A percentile compares a stretch with the other conserved stretches of the same genome.
Evolutionary conservation across 2,329 filamentous ascomycete genomes (phyloP).

Genomic region (Paramyrothecium roridum): DNA sequence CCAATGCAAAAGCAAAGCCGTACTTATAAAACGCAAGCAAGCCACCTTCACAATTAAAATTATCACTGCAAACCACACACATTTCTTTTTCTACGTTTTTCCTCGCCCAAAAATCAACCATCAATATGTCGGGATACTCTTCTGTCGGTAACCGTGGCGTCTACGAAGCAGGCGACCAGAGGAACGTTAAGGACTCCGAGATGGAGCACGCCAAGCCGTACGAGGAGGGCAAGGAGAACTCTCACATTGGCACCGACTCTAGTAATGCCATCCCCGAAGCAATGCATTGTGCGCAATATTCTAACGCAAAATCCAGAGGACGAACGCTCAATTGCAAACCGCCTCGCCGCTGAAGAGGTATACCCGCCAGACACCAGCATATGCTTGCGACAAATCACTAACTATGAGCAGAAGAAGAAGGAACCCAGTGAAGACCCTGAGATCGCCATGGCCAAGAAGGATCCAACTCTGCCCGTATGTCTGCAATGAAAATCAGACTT

Average conservation of each 20-base stretch:
- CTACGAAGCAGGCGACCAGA: constrained; percentile 78
- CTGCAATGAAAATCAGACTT: neutral
- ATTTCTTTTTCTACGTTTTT: too few species aligned
- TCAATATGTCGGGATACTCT: constrained; percentile 43
- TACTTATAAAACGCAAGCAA: neutral
- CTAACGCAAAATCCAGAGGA: constrained; percentile 51
- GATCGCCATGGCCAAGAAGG: constrained; percentile 45
- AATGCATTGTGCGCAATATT: neutral
- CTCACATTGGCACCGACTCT: constrained; percentile 67
- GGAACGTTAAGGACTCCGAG: constrained; percentile 56
- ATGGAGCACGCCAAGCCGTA: constrained; percentile 53
- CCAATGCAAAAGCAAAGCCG: constrained; percentile 2
- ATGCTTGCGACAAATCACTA: constrained; percentile 7
- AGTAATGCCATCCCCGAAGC: constrained; percentile 48
- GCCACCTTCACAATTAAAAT: too few species aligned
- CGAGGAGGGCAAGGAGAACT: constrained; percentile 68
- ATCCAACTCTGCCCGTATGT: constrained; percentile 57
- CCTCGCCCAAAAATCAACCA: neutral
- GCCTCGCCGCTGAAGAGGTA: constrained; percentile 61
- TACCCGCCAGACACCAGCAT: constrained; percentile 10
- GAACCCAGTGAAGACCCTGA: constrained; percentile 43
- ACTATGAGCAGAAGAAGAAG: constrained; percentile 26
- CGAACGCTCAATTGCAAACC: constrained; percentile 68
- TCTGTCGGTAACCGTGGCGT: constrained; percentile 63
- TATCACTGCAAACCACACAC: too few species aligned